Base-by-base conservation (phyloP, 805 yeast species). In the Kregervanrija fluxuum region DNA sequence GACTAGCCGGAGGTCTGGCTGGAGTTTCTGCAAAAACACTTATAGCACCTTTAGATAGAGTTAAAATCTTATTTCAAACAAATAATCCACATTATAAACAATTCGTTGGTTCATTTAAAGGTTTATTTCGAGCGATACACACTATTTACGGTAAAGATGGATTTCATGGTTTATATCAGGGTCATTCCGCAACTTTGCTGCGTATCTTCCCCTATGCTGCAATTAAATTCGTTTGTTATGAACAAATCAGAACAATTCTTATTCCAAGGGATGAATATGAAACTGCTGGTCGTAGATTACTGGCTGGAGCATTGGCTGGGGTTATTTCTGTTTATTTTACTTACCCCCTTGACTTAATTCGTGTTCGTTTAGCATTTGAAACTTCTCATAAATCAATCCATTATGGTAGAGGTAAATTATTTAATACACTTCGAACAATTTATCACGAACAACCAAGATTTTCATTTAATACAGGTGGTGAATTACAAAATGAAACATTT, bases 181-280 rank as follows among this genome's bases (percentile, higher is more conserved):
- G 99, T 35, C 99, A 93, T 62, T 86, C 95, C 4, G 96, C 95
- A 1, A 93, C 99, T 0, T 67, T 93, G 41, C 63, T 90, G 37
- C 73, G 99, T 49, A 87, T 93, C 3, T 91, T 93, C 62, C 99
- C 99, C 1, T 93, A 93, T 62, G 97, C 99, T 4, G 96, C 96
- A 10, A 85, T 93, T 57, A 93, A 93, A 62, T 93, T 91, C 63
- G 96, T 93, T 12, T 90, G 95, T 9, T 93, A 93, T 64, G 99
- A 93, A 65, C 98, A 93, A 63, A 79, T 90, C 40, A 68, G 99
- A 49, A 72, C 85, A 11, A 44, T 85, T 1, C 64, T 93, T 48
- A 93, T 93, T 42, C 96, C 96, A 3, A 69, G 74, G 42, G 82
- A 78, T 46, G 67, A 68, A 11, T 75, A 79, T 56, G 99, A 93